Base-by-base conservation (phyloP, 495 filamentous ascomycete genomes). In the Parathielavia hyrcaniae region DNA sequence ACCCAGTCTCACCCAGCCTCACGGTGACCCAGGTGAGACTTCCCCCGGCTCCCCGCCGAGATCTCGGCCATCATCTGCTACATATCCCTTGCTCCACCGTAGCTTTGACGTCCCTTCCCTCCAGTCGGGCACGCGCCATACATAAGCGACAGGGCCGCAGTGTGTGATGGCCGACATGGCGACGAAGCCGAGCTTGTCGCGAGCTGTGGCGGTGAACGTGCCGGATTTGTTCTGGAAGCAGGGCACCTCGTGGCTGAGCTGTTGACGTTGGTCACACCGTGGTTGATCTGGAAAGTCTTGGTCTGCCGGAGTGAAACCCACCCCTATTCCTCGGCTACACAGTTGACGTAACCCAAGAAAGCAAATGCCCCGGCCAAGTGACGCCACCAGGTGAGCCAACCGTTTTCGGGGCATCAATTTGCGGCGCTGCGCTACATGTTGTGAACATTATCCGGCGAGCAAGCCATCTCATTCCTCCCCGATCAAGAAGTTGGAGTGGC, bases 11-110 rank as follows among this genome's bases (percentile, higher is more conserved):
- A n/a, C n/a, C n/a, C n/a, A n/a, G n/a, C n/a, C n/a, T n/a, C n/a
- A n/a, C n/a, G n/a, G n/a, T 71, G 35, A 59, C 60, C 0, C 64
- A 62, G 0, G 63, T 67, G 10, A 62, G 38, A 58, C 50, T 5
- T 49, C 67, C 60, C 45, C 69, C 13, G 58, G 62, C 46, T 36
- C 13, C 56, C 62, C 8, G 66, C 73, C 4, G 60, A 64, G 52
- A 75, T 73, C 50, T 64, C 66, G 13, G 58, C 70, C 16, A 74
- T 71, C 65, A 79, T 79, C 63, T 79, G 79, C 78, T 76, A 79
- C 1, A 79, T 75, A 36, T 73, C 69, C 1, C 77, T 76, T 0
- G 67, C 56, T 1, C 69, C 68, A n/a, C 79, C 77, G 72, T 73
- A 80, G 11, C 67, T 70, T 73, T 71, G 61, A 75, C 62, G 44